Evolutionary conservation across 164 flowering plant species (phyloP).

Genomic region (Tinospora cordifolia): DNA sequence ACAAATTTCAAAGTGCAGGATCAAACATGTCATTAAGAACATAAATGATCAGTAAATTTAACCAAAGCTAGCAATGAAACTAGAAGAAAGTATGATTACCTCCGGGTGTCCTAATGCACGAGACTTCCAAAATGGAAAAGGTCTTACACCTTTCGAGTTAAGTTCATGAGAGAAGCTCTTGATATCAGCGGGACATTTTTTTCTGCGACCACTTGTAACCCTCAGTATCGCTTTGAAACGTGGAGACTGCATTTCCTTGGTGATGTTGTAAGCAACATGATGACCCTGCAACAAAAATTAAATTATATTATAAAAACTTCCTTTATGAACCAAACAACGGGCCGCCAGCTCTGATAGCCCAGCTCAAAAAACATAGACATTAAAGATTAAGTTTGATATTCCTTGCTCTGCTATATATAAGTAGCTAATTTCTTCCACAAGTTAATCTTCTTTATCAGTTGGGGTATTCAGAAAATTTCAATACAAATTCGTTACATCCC

Average conservation of each 20-base stretch:
- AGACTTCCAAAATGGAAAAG: slow-evolving; percentile 80
- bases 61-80: not conserved
- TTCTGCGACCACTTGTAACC: slow-evolving; percentile 76
- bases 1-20: slow-evolving; percentile 10
- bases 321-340: not conserved
- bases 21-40: not conserved
- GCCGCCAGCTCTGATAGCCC: not conserved
- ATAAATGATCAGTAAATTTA: not conserved
- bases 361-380: not conserved
- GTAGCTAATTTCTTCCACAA: not conserved
- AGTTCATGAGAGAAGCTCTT: slow-evolving; percentile 98
- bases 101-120: slow-evolving; percentile 73
- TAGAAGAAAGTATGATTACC: slow-evolving; percentile 30
- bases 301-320: not conserved
- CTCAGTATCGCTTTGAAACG: slow-evolving; percentile 85
- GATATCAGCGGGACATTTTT: slow-evolving; percentile 52
- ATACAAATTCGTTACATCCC: not conserved
- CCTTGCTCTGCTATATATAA: not conserved
- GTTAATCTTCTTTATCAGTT: not conserved
- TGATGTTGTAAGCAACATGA: slow-evolving; percentile 31
- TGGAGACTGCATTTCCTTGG: slow-evolving; percentile 85
- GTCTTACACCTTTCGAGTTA: slow-evolving; percentile 87
- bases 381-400: not conserved
- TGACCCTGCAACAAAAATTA: slow-evolving; percentile 32
- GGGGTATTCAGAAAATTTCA: not conserved